Evolutionary conservation across 2,329 filamentous ascomycete species (phyloP), one percentile per base, ranked within the genome.

Genomic region (Nigrospora oryzae): DNA sequence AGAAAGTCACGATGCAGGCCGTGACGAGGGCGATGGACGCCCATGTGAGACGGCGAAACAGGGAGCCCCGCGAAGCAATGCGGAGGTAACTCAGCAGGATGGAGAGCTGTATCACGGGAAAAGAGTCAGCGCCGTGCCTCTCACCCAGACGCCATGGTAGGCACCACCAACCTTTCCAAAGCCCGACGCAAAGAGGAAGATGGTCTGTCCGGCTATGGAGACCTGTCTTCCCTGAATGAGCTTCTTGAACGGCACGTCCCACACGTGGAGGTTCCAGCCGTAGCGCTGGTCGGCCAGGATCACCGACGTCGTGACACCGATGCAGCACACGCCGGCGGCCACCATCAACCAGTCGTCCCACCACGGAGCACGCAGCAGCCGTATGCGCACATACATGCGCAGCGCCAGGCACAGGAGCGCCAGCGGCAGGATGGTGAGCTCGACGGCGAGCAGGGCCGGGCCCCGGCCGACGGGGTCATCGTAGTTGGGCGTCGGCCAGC

Each of bases 341-440:
- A 67, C 48, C 66, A 70, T 70, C 14, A 70, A 43, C 65, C 63
- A 68, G 54, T 69, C 67, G 46, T 70, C 67, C 42, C 57, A 53
- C 34, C 63, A 63, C 32, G 49, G 56, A 39, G 56, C 61, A 32
- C 58, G 55, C 19, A 68, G 56, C 34, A 64, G 56, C 45, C 51
- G 44, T 3, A 63, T 45, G 11, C 64, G 57, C 40, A 67, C 65
- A 40, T 66, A 68, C 31, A 69, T 54, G 11, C 67, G 62, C 41
- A 66, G 53, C 17, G 50, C 40, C 7, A 70, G 54, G 16, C 58
- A 61, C 11, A 63, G 35, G 12, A 67, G 44, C 4, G 64, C 64
- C 11, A 68, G 16, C 0, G 59, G 51, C 19, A 65, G 54, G 11
- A 64, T 56, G 15, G 58, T 60, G 11, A 63, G 38, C 45, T 69